Base-by-base conservation (phyloP, 495 filamentous ascomycete species). In the Aspergillus indologenus region DNA sequence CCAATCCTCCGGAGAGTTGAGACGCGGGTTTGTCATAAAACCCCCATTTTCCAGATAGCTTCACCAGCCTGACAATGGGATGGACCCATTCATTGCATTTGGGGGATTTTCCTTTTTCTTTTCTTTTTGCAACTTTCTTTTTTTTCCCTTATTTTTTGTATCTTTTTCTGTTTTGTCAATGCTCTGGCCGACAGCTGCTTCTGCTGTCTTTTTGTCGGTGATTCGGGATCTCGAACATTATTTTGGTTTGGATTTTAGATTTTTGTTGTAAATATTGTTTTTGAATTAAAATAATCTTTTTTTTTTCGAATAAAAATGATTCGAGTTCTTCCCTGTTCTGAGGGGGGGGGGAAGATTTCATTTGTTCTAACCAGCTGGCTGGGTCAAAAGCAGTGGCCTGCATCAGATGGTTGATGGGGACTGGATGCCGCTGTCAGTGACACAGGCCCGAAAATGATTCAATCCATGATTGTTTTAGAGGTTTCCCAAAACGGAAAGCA, bases 391-490 rank as follows among this genome's bases (percentile, higher is more conserved):
- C 57, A 45, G 67, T 73, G 67, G 68, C 71, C 71, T 76, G 70
- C 73, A 73, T 71, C 53, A 70, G 66, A 64, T 61, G 68, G 64
- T 49, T 60, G 53, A 63, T 59, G 45, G 54, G 58, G 59, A 64
- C 64, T 61, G 57, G 52, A 52, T 52, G 56, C 61, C 49, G 61
- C 65, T 71, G 71, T 71, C 69, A 72, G 65, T 70, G 65, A 65
- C 66, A 62, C 65, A 60, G 47, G 7, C 50, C 59, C 11, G 55
- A 61, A 61, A 29, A n/a, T n/a, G n/a, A n/a, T n/a, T n/a, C n/a
- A n/a, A n/a, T n/a, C n/a, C n/a, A n/a, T n/a, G n/a, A n/a, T n/a
- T 40, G 44, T 53, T 59, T 54, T 56, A 58, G 64, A 61, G 45
- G 8, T 34, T 12, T 56, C 50, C 23, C 50, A 54, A 49, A 52